phyloP scores from a whole-genome alignment of 371 early-diverging fungal genomes.

The Rhizopus microsporus region DNA sequence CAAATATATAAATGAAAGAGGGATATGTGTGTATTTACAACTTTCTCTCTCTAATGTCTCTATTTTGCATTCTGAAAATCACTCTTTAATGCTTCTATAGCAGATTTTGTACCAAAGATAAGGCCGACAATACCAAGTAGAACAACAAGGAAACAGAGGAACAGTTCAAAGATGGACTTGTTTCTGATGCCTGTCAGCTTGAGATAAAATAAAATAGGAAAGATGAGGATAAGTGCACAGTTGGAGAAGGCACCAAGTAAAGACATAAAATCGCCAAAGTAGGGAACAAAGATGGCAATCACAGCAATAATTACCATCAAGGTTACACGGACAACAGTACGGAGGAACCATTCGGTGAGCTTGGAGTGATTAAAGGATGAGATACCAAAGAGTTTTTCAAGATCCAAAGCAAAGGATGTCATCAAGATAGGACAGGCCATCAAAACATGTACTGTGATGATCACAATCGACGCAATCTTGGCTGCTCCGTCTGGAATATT shows the following conservation, averaged over 20 bases:
- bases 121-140: conserved; percentile 60
- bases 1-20: neutral
- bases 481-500: conserved; percentile 66
- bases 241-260: conserved; percentile 72
- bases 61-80: conserved; percentile 36
- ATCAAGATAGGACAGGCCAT: conserved; percentile 82
- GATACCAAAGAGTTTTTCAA: conserved; percentile 57
- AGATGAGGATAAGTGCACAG: conserved; percentile 65
- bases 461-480: conserved; percentile 66
- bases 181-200: conserved; percentile 56
- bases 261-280: conserved; percentile 74
- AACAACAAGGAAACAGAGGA: conserved; percentile 52
- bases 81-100: conserved; percentile 49
- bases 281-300: conserved; percentile 65
- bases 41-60: neutral
- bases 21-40: neutral
- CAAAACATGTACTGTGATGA: conserved; percentile 82
- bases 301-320: conserved; percentile 45
- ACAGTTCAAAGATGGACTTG: conserved; percentile 37
- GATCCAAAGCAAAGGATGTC: conserved; percentile 78
- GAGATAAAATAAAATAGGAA: conserved; percentile 70
- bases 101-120: conserved; percentile 62
- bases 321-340: conserved; percentile 44
- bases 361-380: conserved; percentile 31
- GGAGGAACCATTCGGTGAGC: conserved; percentile 40